A percentile compares a stretch with the other conserved stretches of the same genome.
phyloP scores from a whole-genome alignment of 805 yeast genomes.

The Candida vaughaniae region DNA sequence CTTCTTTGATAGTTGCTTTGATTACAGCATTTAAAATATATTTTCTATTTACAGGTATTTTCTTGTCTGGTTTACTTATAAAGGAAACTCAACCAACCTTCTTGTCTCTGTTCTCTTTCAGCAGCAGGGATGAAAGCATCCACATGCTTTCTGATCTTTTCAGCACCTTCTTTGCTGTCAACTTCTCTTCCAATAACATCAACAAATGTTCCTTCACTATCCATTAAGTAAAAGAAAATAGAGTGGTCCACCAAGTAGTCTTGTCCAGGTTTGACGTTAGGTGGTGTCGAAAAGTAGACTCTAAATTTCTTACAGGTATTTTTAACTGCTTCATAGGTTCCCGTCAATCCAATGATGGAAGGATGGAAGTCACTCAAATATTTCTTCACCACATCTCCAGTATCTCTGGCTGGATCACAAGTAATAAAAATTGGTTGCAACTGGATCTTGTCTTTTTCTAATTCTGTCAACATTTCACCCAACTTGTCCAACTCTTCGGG shows the following conservation, averaged over 20 bases:
- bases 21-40: constrained; percentile 48
- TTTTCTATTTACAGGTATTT: constrained; percentile 54
- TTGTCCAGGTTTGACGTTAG: constrained; percentile 90
- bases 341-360: constrained; percentile 86
- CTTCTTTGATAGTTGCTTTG: constrained; percentile 50
- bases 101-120: constrained; percentile 64
- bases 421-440: constrained; percentile 90
- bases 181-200: constrained; percentile 94
- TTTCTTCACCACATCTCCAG: constrained; percentile 79
- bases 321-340: constrained; percentile 82
- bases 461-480: constrained; percentile 64
- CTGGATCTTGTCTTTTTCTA: constrained; percentile 52
- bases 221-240: constrained; percentile 95
- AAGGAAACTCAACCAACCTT: constrained; percentile 58
- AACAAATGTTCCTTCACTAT: constrained; percentile 94
- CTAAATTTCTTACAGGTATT: constrained; percentile 83
- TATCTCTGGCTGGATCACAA: constrained; percentile 95
- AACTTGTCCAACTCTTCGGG: constrained; percentile 96
- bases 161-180: constrained; percentile 73
- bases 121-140: constrained; percentile 72
- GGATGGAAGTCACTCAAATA: constrained; percentile 90
- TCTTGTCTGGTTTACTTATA: constrained; percentile 48
- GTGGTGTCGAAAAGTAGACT: constrained; percentile 97
- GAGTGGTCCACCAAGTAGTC: constrained; percentile 97
- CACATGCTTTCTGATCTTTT: constrained; percentile 72